Evolutionary conservation across 306 rosid species (phyloP).

Genomic region (Potentilla sterilis): DNA sequence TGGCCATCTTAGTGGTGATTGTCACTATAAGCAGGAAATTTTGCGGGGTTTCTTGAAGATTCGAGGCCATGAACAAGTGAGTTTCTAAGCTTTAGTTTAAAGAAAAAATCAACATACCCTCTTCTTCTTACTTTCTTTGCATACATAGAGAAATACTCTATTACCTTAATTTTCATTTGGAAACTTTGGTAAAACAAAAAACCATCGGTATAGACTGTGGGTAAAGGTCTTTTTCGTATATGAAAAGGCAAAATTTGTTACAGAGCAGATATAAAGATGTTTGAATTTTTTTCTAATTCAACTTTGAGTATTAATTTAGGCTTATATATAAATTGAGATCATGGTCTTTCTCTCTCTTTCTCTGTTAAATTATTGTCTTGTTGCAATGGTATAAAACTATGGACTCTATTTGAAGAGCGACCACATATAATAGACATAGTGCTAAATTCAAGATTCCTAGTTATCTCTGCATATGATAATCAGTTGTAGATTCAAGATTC

Average conservation of each 20-base stretch:
- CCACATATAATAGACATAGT: not conserved
- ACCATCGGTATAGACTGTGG: not conserved
- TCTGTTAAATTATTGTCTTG: not conserved
- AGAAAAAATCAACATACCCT: not conserved
- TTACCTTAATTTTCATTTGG: not conserved
- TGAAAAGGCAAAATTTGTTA: not conserved
- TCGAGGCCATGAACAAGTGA: conserved; percentile 82
- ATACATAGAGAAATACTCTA: not conserved
- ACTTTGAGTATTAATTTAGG: not conserved
- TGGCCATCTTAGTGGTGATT: conserved; percentile 88
- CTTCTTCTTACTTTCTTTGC: not conserved
- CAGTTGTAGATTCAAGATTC: no score
- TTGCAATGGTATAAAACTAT: not conserved
- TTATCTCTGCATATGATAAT: not conserved
- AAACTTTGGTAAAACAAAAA: not conserved
- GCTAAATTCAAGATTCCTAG: not conserved
- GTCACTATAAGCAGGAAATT: conserved; percentile 84
- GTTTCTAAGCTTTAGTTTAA: conserved; percentile 1
- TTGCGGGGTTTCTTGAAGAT: conserved; percentile 57
- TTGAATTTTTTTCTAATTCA: no score
- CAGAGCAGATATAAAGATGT: not conserved
- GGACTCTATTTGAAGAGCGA: not conserved
- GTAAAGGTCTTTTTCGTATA: not conserved
- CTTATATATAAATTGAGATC: not conserved
- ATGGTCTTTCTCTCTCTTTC: not conserved